Conservation (phyloP, 163 green algal genomes). For the Chlorella variabilis region DNA sequence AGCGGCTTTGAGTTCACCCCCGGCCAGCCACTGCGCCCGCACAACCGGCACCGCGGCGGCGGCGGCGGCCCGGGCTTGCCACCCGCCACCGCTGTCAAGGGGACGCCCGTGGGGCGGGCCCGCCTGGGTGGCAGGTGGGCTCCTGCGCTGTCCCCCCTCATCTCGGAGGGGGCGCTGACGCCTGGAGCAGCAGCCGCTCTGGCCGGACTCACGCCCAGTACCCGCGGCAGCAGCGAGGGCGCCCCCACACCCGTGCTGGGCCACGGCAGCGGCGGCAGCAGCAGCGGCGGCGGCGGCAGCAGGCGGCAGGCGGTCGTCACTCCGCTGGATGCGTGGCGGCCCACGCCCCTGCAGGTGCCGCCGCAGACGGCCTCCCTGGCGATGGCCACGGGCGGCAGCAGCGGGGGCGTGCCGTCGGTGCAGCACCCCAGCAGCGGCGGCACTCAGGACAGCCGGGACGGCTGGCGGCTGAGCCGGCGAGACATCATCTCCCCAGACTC, state of each 20-base stretch:
- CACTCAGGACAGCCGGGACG: conserved; percentile 32
- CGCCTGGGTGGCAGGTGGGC: conserved; percentile 29
- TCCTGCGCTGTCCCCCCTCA: conserved; percentile 44
- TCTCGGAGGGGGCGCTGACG: conserved; percentile 46
- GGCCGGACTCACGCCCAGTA: background rate
- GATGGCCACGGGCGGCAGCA: background rate
- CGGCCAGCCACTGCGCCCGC: conserved; percentile 8
- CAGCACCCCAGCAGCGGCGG: conserved; percentile 5
- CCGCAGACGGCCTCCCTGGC: conserved; percentile 1
- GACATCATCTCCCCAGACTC: conserved; percentile 43
- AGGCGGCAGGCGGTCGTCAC: background rate
- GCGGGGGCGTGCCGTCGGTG: background rate
- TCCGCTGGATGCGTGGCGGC: conserved; percentile 4
- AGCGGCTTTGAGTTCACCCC: conserved; percentile 15
- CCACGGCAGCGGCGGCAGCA: background rate
- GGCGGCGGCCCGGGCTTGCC: background rate
- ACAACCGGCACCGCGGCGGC: conserved; percentile 3
- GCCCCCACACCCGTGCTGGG: background rate
- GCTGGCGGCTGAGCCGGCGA: conserved; percentile 43
- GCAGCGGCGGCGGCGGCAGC: background rate
- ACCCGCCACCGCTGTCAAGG: background rate
- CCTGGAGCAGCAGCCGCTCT: conserved; percentile 28
- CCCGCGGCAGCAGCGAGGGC: background rate
- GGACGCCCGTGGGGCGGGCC: background rate
- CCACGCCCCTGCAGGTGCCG: conserved; percentile 13